Base-by-base conservation (phyloP, 1,139 yeast species). In the Lodderomyces parapsilosis region DNA sequence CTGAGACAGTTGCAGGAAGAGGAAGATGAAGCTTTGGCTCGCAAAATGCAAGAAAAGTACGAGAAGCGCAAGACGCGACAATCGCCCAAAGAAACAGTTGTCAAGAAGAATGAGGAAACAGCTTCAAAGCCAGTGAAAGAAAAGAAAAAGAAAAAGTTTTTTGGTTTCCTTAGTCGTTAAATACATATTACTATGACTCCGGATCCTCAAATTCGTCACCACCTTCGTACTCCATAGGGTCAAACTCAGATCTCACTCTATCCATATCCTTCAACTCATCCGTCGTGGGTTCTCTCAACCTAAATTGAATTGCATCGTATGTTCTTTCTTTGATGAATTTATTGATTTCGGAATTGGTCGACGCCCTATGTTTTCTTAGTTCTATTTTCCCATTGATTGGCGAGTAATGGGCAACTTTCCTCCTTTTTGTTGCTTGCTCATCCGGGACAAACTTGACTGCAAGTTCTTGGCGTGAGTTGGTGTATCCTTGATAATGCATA, bases 331-430 rank as follows among this genome's bases (percentile, higher is more conserved):
- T 73, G 43, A 76, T 68, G 48, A 78, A 76, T 42, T 74, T 66
- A 47, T 78, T 76, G 45, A 76, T 72, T 52, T 72, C 76, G n/a
- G 68, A 59, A 50, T 71, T 71, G 9, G 68, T 62, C 4, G 74
- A 70, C 8, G 61, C 81, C 63, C 97, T 81, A 59, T 95, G 83
- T 58, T 91, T 85, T 67, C 86, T 88, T 59, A 93, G 78, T 53
- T 85, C 94, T 39, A 89, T 78, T 53, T 84, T 82, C 28, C 94
- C 91, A 11, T 80, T 73, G 20, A 91, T 69, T 8, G 97, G 96
- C 48, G 85, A 80, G 61, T 86, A 93, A 53, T 74, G 78, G 1
- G 91, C 93, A n/a, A 71, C 74, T 37, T 75, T 73, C 33, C 81
- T 73, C 49, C 76, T 78, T 36, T 73, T 30, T n/a, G 28, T 8